These are phyloP conservation scores for Sanghuangporus sanghuang DNA, from an alignment of 1,284 basidiomycete genomes.

Conservation along the genomic window DNA sequence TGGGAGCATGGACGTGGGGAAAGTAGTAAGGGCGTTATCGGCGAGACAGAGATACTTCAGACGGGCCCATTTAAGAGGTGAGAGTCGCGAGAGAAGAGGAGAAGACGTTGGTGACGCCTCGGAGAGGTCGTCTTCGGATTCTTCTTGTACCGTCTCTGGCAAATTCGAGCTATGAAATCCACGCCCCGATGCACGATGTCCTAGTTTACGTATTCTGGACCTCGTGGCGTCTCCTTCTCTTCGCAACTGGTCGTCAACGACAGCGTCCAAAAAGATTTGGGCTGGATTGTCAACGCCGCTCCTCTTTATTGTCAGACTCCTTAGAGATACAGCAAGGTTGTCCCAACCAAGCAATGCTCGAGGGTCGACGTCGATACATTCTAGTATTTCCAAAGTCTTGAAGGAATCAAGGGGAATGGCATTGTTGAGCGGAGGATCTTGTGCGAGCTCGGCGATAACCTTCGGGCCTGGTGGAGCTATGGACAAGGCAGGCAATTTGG, in stretches of 20 bases:
- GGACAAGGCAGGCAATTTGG: constrained; percentile 77
- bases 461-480: constrained; percentile 56
- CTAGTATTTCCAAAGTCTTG: constrained; percentile 74
- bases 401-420: constrained; percentile 80
- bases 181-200: constrained; percentile 36
- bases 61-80: constrained; percentile 71
- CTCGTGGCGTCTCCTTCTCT: constrained; percentile 48
- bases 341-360: constrained; percentile 85
- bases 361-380: constrained; percentile 79
- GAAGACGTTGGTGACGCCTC: constrained; percentile 27
- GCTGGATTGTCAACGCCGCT: constrained; percentile 83
- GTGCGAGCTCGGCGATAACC: constrained; percentile 63
- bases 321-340: constrained; percentile 62
- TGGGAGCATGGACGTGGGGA: constrained; percentile 69
- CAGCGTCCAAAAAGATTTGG: constrained; percentile 73
- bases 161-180: constrained; percentile 50
- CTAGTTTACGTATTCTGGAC: constrained; percentile 41
- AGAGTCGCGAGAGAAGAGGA: constrained; percentile 38
- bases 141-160: constrained; percentile 57
- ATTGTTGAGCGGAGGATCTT: constrained; percentile 69
- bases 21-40: constrained; percentile 80
- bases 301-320: constrained; percentile 68
- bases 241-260: constrained; percentile 67
- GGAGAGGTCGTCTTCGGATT: constrained; percentile 36
- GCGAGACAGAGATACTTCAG: constrained; percentile 76